Conservation (phyloP, 2,329 filamentous ascomycete genomes). For the Madurella mycetomatis region DNA sequence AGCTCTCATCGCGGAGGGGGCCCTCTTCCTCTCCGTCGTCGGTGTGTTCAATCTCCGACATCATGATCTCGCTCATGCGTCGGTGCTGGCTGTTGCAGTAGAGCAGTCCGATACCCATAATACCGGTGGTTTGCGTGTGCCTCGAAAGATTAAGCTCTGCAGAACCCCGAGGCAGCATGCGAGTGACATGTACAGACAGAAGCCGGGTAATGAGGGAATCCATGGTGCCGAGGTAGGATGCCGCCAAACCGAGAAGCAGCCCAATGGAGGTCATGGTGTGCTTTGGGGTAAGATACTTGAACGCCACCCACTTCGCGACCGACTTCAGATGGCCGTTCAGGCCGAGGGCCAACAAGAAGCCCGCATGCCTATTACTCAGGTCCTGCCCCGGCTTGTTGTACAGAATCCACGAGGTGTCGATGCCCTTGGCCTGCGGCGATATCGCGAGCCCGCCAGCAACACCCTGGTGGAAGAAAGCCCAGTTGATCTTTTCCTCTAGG, state of each 20-base stretch:
- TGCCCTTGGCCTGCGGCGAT: conserved; percentile 82
- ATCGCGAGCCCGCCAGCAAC: conserved; percentile 91
- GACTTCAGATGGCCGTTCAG: conserved; percentile 92
- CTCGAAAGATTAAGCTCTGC: conserved; percentile 92
- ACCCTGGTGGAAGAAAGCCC: conserved; percentile 97
- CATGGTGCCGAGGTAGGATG: conserved; percentile 95
- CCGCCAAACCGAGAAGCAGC: conserved; percentile 84
- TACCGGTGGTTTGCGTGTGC: conserved; percentile 88
- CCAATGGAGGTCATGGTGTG: conserved; percentile 99
- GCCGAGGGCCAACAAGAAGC: conserved; percentile 84
- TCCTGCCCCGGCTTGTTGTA: conserved; percentile 91
- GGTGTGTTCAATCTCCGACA: conserved; percentile 91
- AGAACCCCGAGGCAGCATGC: conserved; percentile 87
- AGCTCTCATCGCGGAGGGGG: conserved; percentile 86
- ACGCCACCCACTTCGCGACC: conserved; percentile 95
- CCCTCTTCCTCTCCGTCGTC: conserved; percentile 79
- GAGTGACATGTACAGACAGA: conserved; percentile 90
- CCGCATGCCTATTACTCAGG: conserved; percentile 91
- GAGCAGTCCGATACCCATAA: conserved; percentile 93
- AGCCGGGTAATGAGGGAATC: conserved; percentile 90
- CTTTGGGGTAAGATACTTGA: conserved; percentile 98
- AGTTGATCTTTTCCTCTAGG: conserved; percentile 94
- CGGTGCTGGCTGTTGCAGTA: conserved; percentile 96
- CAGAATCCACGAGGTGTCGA: conserved; percentile 97
- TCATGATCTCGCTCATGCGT: conserved; percentile 98